Conservation (phyloP, 2,329 filamentous ascomycete genomes). For the Ophiostoma australiae region DNA sequence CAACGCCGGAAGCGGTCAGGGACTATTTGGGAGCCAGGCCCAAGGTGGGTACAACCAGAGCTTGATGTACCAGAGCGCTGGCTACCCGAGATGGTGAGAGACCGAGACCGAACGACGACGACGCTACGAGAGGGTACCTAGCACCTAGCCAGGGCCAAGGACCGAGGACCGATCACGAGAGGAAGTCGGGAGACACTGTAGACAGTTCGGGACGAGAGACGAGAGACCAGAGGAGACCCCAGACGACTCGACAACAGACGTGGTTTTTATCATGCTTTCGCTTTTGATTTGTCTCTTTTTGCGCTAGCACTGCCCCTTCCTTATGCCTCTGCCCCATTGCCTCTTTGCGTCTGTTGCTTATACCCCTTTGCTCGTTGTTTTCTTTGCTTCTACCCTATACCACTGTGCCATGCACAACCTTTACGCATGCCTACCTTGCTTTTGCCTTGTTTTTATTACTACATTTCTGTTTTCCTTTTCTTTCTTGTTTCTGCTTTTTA, state of each 20-base stretch:
- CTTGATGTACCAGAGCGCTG: slow-evolving; percentile 71
- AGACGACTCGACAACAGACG: slow-evolving; percentile 19
- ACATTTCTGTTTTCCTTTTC: no score
- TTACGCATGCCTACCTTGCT: not conserved
- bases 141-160: not conserved
- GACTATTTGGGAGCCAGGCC: slow-evolving; percentile 78
- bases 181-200: slow-evolving; percentile 16
- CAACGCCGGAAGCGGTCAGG: slow-evolving; percentile 79
- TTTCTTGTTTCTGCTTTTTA: not conserved
- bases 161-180: slow-evolving; percentile 18
- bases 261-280: slow-evolving; percentile 19
- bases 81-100: slow-evolving; percentile 62
- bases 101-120: slow-evolving; percentile 32
- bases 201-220: slow-evolving; percentile 16
- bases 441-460: not conserved
- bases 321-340: not conserved
- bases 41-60: slow-evolving; percentile 93
- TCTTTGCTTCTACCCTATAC: slow-evolving; percentile 16
- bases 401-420: slow-evolving; percentile 14
- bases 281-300: slow-evolving; percentile 3
- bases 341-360: slow-evolving; percentile 8
- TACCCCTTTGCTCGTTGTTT: slow-evolving; percentile 14
- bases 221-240: slow-evolving; percentile 20
- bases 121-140: slow-evolving; percentile 8
- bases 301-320: slow-evolving; percentile 11